Conservation (phyloP, 106 monocot species). For the Phalaenopsis equestris region DNA sequence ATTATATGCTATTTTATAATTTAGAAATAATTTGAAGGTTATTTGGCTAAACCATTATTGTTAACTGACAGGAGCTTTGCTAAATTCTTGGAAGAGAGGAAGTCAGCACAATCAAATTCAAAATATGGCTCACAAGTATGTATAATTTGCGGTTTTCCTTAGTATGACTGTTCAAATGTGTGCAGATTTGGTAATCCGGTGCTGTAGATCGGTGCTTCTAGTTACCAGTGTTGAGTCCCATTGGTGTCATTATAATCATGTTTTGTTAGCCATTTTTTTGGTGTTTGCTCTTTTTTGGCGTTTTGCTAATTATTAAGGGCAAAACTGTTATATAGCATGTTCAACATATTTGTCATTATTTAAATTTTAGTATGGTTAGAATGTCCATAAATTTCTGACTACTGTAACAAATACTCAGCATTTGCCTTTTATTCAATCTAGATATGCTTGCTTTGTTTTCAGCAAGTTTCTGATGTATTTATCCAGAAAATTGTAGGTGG, state of each 20-base stretch:
- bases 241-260: not conserved
- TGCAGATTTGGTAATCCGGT: not conserved
- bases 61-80: conserved; percentile 62
- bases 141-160: not conserved
- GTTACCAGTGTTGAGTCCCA: too few relatives aligned
- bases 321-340: not conserved
- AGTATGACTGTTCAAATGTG: not conserved
- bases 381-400: not conserved
- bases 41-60: not conserved
- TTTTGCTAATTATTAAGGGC: not conserved
- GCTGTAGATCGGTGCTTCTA: not conserved
- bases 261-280: not conserved
- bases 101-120: conserved; percentile 52
- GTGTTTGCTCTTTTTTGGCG: not conserved
- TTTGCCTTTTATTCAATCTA: not conserved
- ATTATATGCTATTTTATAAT: not conserved
- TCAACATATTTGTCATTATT: not conserved
- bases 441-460: too few relatives aligned
- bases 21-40: not conserved
- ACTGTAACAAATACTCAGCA: not conserved
- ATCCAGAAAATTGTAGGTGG: too few relatives aligned
- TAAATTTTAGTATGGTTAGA: not conserved
- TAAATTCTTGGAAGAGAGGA: conserved; percentile 73
- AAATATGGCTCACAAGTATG: conserved; percentile 89
- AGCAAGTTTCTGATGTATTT: too few relatives aligned